phyloP scores from a whole-genome alignment of 2,329 filamentous ascomycete species.

The Penicillium sp. region DNA sequence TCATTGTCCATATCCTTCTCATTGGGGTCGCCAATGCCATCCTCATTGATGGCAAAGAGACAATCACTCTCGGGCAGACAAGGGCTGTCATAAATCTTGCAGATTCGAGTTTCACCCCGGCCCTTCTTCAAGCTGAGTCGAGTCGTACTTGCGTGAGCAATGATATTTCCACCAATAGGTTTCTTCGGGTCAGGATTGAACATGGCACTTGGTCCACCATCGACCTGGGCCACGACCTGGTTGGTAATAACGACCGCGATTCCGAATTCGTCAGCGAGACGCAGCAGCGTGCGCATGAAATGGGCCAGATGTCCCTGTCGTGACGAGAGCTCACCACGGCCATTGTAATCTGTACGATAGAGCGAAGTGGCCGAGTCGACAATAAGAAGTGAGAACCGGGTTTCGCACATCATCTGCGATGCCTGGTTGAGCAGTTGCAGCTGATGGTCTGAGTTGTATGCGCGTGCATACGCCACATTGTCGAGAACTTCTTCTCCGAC shows the following conservation, averaged over 20 bases:
- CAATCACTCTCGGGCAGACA: constrained; percentile 95
- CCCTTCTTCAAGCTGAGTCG: constrained; percentile 94
- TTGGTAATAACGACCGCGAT: constrained; percentile 99
- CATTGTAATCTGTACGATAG: constrained; percentile 93
- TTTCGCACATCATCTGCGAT: constrained; percentile 98
- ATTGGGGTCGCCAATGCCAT: constrained; percentile 90
- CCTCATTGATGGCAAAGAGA: constrained; percentile 93
- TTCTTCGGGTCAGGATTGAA: constrained; percentile 99
- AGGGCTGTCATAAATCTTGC: constrained; percentile 98
- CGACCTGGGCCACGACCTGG: constrained; percentile 96
- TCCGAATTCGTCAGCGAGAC: constrained; percentile 68
- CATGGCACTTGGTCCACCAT: constrained; percentile 93
- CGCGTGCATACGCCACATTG: constrained; percentile 95
- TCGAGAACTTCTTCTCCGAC: constrained; percentile 96
- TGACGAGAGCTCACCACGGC: constrained; percentile 93
- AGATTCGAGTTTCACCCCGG: constrained; percentile 87
- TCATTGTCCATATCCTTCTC: constrained; percentile 95
- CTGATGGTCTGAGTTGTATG: constrained; percentile 98
- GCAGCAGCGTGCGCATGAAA: constrained; percentile 47
- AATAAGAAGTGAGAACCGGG: constrained; percentile 88
- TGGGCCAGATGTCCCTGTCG: constrained; percentile 60
- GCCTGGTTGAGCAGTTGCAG: constrained; percentile 91
- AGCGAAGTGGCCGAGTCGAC: constrained; percentile 94
- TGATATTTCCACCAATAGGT: constrained; percentile 97
- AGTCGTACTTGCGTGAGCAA: constrained; percentile 94